Conservation (phyloP, 2,329 filamentous ascomycete genomes). For the Leptographium galeiforme region DNA sequence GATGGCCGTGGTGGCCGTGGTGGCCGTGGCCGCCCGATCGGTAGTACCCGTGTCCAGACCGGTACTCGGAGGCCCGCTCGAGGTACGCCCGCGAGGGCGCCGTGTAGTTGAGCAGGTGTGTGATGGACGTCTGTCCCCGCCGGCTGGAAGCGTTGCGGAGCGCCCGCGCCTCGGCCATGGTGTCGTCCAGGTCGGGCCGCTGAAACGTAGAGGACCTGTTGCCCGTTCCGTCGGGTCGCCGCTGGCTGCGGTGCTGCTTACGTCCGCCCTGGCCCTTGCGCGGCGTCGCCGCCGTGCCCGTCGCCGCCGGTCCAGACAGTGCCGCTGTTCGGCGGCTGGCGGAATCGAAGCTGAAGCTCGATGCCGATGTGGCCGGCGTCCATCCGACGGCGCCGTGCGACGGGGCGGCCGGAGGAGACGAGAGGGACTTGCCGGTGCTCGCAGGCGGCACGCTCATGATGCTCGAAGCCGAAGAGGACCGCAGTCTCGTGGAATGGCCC, state of each 20-base stretch:
- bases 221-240: constrained; percentile 40
- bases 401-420: constrained; percentile 25
- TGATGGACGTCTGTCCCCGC: constrained; percentile 92
- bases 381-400: constrained; percentile 22
- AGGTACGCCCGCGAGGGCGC: constrained; percentile 60
- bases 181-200: constrained; percentile 64
- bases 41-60: constrained; percentile 15
- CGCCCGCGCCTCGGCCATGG: constrained; percentile 63
- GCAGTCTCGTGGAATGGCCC: not conserved
- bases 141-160: constrained; percentile 49
- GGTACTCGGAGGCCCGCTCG: constrained; percentile 28
- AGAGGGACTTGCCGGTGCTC: constrained; percentile 37
- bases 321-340: constrained; percentile 30
- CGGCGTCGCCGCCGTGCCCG: constrained; percentile 29
- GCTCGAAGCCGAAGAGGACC: not conserved
- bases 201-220: constrained; percentile 12
- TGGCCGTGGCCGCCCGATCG: constrained; percentile 34
- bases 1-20: constrained; percentile 32
- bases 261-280: constrained; percentile 64
- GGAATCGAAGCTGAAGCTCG: constrained; percentile 38
- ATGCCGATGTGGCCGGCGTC: constrained; percentile 27
- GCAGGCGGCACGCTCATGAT: constrained; percentile 23
- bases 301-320: constrained; percentile 18
- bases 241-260: constrained; percentile 75
- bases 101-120: constrained; percentile 87